Evolutionary conservation across 164 flowering plant species (phyloP), one percentile per base, ranked within the genome.

Genomic region (Umbellularia californica): DNA sequence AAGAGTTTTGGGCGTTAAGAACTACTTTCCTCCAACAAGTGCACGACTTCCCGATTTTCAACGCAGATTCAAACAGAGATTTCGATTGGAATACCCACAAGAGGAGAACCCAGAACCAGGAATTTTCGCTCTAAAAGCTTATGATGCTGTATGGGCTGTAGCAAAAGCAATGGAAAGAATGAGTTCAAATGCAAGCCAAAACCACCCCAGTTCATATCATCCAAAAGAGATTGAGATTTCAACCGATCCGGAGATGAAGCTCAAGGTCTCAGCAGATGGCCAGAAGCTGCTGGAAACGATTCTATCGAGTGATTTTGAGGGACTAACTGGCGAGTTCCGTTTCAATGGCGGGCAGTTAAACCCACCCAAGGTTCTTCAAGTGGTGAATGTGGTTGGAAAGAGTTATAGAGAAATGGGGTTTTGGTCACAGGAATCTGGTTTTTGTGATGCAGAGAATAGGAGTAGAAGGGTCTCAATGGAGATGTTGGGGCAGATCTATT

Each of bases 301-400:
- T 12, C 28, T 74, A 19, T 25, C 72, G 0, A 77, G 69, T 60
- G 71, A 79, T 15, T 77, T 77, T 68, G 66, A 4, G 27, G 82
- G 84, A 24, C 41, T 82, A 68, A 82, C 77, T 66, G 84, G 84
- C 10, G 19, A 77, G 55, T 69, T 82, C 50, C 64, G 67, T 1
- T 79, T 82, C 68, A 9, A 60, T 51, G 67, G 71, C 1, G 81
- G 81, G 2, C 66, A 65, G 70, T 52, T 75, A 55, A 23, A 62
- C 11, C 9, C 13, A 5, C 2, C 73, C 1, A 23, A 69, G 0
- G 41, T 28, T 28, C 72, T 72, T 25, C 66, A 30, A 58, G 66
- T 82, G 12, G 51, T 79, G 50, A 82, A 79, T 35, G 77, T 80
- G 47, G 58, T 77, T 5, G 80, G 80, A 19, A 79, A 75, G 58